Conservation (phyloP, 1,139 yeast species). For the Insectozyma bohioensis region DNA sequence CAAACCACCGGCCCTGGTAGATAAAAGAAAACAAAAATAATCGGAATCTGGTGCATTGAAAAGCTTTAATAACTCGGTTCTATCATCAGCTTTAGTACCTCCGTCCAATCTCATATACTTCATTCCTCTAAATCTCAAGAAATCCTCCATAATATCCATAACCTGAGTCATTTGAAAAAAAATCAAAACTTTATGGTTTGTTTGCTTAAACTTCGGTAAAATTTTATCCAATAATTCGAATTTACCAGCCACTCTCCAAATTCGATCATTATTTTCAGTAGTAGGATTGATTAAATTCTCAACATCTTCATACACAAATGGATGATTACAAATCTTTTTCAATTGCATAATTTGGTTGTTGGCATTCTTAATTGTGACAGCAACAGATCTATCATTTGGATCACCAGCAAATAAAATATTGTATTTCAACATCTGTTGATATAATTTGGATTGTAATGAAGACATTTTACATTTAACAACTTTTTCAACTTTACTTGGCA, state of each 20-base stretch:
- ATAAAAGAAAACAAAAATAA: conserved; percentile 72
- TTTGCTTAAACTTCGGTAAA: conserved; percentile 69
- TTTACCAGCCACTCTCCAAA: conserved; percentile 79
- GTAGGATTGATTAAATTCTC: conserved; percentile 83
- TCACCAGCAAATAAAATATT: conserved; percentile 67
- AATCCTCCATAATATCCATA: conserved; percentile 89
- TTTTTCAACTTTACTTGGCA: conserved; percentile 93
- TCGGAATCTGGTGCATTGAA: conserved; percentile 76
- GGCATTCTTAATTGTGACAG: conserved; percentile 73
- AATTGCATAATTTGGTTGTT: conserved; percentile 94
- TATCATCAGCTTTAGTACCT: conserved; percentile 79
- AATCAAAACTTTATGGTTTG: conserved; percentile 77
- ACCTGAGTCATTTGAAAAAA: conserved; percentile 89
- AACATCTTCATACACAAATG: conserved; percentile 94
- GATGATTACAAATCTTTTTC: conserved; percentile 95
- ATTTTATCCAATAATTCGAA: conserved; percentile 74
- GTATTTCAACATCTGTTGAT: conserved; percentile 73
- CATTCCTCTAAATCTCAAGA: conserved; percentile 60
- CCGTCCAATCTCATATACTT: conserved; percentile 81
- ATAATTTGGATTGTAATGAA: conserved; percentile 76
- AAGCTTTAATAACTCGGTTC: conserved; percentile 64
- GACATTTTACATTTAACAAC: conserved; percentile 95
- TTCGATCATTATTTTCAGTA: conserved; percentile 63
- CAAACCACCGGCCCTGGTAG: conserved; percentile 89
- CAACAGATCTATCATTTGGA: conserved; percentile 39